A percentile compares a stretch with the other conserved stretches of the same genome.
These are phyloP conservation scores for Eimeria tenella DNA, from an alignment of 169 alveolate genomes.

Conservation along the genomic window DNA sequence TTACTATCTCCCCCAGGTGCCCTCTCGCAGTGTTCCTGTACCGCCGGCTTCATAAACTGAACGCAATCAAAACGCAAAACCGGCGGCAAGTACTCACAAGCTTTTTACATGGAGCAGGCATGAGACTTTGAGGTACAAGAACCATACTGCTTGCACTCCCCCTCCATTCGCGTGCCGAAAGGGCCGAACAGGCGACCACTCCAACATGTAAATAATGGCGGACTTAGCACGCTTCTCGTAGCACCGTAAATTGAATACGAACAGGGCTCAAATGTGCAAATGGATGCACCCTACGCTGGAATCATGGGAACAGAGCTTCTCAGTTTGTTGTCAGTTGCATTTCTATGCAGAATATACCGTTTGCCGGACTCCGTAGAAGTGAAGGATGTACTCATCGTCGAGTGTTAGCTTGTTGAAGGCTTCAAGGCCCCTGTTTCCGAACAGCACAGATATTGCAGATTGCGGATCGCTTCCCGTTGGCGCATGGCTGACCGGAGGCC, in stretches of 20 bases:
- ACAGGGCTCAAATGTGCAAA: too few species aligned
- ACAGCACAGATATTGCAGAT: slow-evolving; percentile 11
- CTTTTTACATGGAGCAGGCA: neutral
- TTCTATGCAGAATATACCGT: slow-evolving; percentile 33
- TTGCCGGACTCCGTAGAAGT: slow-evolving; percentile 75
- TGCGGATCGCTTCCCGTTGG: slow-evolving; percentile 49
- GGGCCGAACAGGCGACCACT: neutral
- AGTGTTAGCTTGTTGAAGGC: slow-evolving; percentile 61
- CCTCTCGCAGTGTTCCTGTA: slow-evolving; percentile 39
- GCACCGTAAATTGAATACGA: too few species aligned
- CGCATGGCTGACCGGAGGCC: slow-evolving; percentile 34
- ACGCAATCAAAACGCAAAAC: neutral
- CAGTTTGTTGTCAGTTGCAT: too few species aligned
- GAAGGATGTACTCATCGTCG: slow-evolving; percentile 72
- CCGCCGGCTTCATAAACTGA: slow-evolving; percentile 67
- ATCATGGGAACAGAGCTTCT: too few species aligned
- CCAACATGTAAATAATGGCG: too few species aligned
- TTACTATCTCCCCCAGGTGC: slow-evolving; percentile 54
- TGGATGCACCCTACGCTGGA: too few species aligned
- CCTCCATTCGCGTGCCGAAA: neutral
- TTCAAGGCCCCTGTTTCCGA: slow-evolving; percentile 63
- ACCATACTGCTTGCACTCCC: neutral
- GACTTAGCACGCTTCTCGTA: too few species aligned
- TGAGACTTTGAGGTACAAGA: neutral
- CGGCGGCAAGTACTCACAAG: neutral